Evolutionary conservation across 1,139 yeast genomes (phyloP), one percentile per base, ranked within the genome.

Genomic region (Geotrichum aggregatum): DNA sequence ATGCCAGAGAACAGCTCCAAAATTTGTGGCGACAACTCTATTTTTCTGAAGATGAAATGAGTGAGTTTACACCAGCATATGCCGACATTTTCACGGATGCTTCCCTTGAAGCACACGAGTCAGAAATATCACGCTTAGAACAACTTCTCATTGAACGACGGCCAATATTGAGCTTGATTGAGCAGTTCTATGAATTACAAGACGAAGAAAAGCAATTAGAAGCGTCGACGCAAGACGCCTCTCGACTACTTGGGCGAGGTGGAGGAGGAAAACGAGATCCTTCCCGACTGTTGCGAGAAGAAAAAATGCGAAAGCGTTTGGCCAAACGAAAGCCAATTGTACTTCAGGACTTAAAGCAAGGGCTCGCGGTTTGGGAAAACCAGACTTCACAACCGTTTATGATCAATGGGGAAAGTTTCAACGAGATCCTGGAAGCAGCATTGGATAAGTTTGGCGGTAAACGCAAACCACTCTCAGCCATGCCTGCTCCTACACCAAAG

Each of bases 271-370:
- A 59, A 11, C 60, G 69, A 1, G 72, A 69, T 2, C 91, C 94
- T 59, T 83, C 83, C 56, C 83, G 89, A 26, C 71, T 91, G 52
- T 75, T 87, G 56, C 78, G 84, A 56, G 98, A 92, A 66, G 96
- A 89, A 63, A 83, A 78, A 62, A 74, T 82, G 42, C 74, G 97
- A 50, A 84, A 84, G 61, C 77, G 78, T 52, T 74, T 91, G 4
- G 72, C 80, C 28, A 82, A 81, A 61, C 78, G 78, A 59, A 71
- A 87, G 61, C 98, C 98, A 0, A 73, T 74, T 40, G 72, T 85
- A 0, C 69, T 87, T 8, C 70, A 71, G 1, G 76, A 74, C 1
- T 69, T 91, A 49, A 79, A 77, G 56, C 52, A 60, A 1, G 78
- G 76, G 45, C 66, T 87, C 2, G 58, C 61, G 1, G 69, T 69